Base-by-base conservation (phyloP, 1,139 yeast species). In the Sugiyamaella xylanicola region DNA sequence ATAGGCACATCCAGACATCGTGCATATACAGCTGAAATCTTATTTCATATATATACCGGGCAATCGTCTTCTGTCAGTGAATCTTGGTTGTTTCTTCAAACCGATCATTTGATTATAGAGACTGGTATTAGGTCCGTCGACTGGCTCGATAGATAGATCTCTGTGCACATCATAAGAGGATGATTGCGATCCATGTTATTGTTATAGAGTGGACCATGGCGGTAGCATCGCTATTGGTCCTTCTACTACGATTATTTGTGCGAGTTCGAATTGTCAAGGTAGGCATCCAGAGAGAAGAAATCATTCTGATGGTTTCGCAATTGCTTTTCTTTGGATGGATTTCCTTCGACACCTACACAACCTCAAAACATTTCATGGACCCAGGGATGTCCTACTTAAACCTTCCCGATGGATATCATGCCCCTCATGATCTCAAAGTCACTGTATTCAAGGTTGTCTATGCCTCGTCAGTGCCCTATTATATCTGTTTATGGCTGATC, bases 381-480 rank as follows among this genome's bases (percentile, higher is more conserved):
- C 56, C 56, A 22, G 59, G 60, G 42, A 58, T 65, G 48, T 61
- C 69, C 17, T 68, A 68, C 54, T 59, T 62, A 42, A 42, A 44
- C 8, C 27, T 55, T n/a, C 58, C 58, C 11, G 46, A 44, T 15
- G 49, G 45, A 2, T 55, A 27, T 27, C 35, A 46, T 32, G 64
- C 60, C 17, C 58, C 63, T 29, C 65, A 61, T 21, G 47, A 32
- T 2, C 54, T 60, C 37, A 55, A 59, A 51, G 42, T 60, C 19
- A 51, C 25, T 17, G 64, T 67, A 15, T 61, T 68, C 53, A 68
- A 66, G 55, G 61, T 63, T 13, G 59, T 67, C 29, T 68, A 65
- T 48, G 60, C 69, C 15, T 67, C 71, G 25, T 56, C 70, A 4
- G 58, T 61, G 3, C 70, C 70, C 2, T 68, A 68, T 61, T 68